Evolutionary conservation across 176 grass and related monocot species (phyloP).

Genomic region (Olyra latifolia): DNA sequence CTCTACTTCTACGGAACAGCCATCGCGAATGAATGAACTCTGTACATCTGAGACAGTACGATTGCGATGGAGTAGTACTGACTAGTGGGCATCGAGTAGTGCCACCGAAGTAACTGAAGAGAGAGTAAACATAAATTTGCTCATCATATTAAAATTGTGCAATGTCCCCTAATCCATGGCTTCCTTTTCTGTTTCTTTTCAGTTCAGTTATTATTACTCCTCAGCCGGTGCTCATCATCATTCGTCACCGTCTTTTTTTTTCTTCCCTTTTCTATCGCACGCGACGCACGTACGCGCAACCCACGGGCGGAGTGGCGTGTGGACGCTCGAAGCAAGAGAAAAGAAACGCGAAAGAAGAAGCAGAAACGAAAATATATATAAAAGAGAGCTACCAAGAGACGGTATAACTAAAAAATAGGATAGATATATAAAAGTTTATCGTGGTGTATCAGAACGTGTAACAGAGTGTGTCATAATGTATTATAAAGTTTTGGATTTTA

Average conservation of each 20-base stretch:
- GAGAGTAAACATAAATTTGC: background rate
- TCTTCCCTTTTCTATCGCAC: background rate
- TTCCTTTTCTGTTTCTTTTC: background rate
- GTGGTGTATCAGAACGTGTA: too few species aligned
- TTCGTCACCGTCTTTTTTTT: too few species aligned
- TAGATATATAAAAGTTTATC: too few species aligned
- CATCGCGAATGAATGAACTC: background rate
- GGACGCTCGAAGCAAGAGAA: slow-evolving; percentile 24
- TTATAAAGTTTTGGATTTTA: too few species aligned
- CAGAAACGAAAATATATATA: background rate
- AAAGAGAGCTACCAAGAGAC: too few species aligned
- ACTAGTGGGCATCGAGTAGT: too few species aligned
- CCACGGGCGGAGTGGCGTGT: slow-evolving; percentile 25
- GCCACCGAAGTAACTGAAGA: background rate
- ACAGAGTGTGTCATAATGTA: too few species aligned
- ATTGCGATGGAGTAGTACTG: too few species aligned
- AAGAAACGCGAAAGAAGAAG: background rate
- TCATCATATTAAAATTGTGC: background rate
- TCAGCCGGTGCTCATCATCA: background rate
- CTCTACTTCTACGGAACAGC: background rate
- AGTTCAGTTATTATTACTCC: background rate
- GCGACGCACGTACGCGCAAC: slow-evolving; percentile 12
- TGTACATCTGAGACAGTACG: background rate
- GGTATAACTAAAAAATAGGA: too few species aligned
- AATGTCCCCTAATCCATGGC: slow-evolving; percentile 19